phyloP scores from a whole-genome alignment of 305 asterid species.

The Fraxinus angustifolia region DNA sequence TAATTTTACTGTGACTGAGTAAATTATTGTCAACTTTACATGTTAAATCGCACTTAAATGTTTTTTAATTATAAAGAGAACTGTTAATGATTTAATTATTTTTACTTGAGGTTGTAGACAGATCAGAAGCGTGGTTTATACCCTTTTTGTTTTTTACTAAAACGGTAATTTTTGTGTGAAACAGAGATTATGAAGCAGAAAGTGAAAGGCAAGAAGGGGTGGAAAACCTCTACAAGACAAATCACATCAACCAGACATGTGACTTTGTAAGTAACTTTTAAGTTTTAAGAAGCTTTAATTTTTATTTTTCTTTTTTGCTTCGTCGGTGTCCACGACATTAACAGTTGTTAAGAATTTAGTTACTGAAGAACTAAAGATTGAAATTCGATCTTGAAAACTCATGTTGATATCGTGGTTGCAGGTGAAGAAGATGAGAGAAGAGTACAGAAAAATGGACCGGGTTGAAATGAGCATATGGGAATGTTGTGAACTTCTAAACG shows the following conservation, averaged over 20 bases:
- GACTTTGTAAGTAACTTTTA: slow-evolving; percentile 44
- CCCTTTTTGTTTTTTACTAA: too few relatives aligned
- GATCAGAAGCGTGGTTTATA: neutral
- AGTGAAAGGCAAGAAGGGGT: slow-evolving; percentile 64
- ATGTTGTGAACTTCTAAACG: neutral
- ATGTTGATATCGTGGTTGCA: neutral
- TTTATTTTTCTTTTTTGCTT: neutral
- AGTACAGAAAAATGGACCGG: neutral
- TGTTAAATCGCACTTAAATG: neutral
- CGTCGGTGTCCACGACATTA: neutral
- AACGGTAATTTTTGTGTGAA: neutral
- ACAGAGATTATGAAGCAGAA: slow-evolving; percentile 66
- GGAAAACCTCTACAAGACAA: slow-evolving; percentile 48
- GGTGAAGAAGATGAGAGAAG: slow-evolving; percentile 61
- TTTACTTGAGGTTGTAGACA: neutral
- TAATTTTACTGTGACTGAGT: neutral
- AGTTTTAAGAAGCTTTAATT: neutral
- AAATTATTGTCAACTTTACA: neutral
- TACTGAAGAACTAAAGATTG: neutral
- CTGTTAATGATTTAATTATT: neutral
- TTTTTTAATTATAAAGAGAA: neutral
- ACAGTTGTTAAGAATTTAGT: too few relatives aligned
- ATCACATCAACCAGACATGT: slow-evolving; percentile 58
- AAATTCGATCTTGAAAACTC: neutral
- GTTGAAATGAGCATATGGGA: neutral